Evolutionary conservation across 441 rosid genomes (phyloP), one percentile per base, ranked within the genome.

Genomic region (Pelargonium myrrhifolium): DNA sequence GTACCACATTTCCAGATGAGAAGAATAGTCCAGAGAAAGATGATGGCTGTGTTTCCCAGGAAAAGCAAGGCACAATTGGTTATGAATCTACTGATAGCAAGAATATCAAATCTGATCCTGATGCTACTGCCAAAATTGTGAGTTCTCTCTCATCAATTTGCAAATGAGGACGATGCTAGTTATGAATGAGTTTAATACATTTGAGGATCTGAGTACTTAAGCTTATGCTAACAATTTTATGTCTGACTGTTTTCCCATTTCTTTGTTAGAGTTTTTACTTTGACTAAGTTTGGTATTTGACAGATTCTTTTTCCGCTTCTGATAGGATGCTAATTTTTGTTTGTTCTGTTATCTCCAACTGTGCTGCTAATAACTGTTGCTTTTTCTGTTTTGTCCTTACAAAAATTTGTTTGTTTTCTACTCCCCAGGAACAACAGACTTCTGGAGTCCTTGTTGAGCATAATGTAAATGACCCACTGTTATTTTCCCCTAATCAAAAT

Each of bases 401-500:
- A n/a, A 55, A 55, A 17, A 55, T 55, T 18, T 18, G 24, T 24
- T 17, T 15, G 10, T 9, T 55, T 55, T 18, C 24, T 20, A 55
- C 60, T 55, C n/a, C n/a, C n/a, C 83, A 81, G 89, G 82, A 77
- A 68, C 84, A 78, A 71, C 85, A 76, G 84, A 77, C 82, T 73
- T 72, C 81, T 61, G 85, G 77, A 45, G 73, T 80, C 67, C 87
- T 80, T 71, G 68, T 75, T 65, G 97, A 89, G 68, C 89, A 76
- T 61, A 82, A 86, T 67, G 55, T 78, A 66, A 81, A 74, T 72
- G 85, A 89, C 75, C 39, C 74, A 56, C 76, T 75, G 28, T 65
- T 83, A 64, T 83, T 82, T 76, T 90, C 98, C 77, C 90, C 95
- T 75, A 79, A 87, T 76, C 87, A 81, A 80, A 74, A 59, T 78